Evolutionary conservation across 1,284 basidiomycete species (phyloP), one percentile per base, ranked within the genome.

Genomic region (Moesziomyces sp.): DNA sequence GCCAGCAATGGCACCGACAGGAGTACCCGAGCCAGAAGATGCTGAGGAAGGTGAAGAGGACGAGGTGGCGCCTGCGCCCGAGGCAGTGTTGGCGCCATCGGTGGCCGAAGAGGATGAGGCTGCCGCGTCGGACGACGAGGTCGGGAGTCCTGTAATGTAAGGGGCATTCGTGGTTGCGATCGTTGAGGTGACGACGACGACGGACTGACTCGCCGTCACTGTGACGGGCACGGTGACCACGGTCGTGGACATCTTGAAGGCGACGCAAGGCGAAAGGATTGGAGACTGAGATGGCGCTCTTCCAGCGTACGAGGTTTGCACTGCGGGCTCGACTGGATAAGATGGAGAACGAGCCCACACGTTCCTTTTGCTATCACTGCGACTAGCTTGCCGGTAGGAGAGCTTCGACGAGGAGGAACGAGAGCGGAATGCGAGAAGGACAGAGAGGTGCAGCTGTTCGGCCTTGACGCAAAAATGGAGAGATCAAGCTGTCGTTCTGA

Each of bases 101-200:
- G 64, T 46, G 5, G 58, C 40, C 3, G 23, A n/a, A 30, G 49
- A 21, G 10, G 47, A 14, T 7, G 26, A 24, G 55, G 45, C 16
- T 16, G 3, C 16, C 7, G 16, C 13, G 18, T 8, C 28, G 23
- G 49, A n/a, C 3, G 44, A 40, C 16, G 19, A 11, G 23, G 55
- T 49, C 19, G 61, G 45, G 3, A 30, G 6, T 5, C 56, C 56
- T 0, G 65, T 58, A 35, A 45, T 34, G 44, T 44, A 23, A 14
- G 58, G 47, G n/a, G 61, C 54, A 8, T 61, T 51, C 5, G 58
- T 57, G 19, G 65, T 58, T 19, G 55, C 54, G 7, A 68, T 58
- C 11, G 59, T 68, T 6, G 65, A 68, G 44, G 65, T 68, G 44
- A 68, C 59, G 0, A 68, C 65, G 3, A 68, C 52, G n/a, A 68